Base-by-base conservation (phyloP, 108 stramenopile genomes). In the Schizochytrium sp. region DNA sequence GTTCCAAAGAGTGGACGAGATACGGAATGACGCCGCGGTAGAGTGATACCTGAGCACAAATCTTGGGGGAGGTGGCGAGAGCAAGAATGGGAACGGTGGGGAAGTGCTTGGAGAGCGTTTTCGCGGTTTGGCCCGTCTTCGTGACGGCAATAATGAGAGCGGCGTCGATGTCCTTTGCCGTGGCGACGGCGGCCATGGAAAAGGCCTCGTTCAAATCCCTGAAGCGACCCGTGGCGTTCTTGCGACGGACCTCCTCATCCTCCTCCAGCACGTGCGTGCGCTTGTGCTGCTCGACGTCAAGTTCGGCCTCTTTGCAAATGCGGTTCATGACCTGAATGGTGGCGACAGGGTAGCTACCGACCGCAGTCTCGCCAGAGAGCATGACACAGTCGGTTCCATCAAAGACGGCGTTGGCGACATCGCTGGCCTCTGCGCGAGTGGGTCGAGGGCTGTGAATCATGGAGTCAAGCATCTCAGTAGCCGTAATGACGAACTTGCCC, bases 381-480 rank as follows among this genome's bases (percentile, higher is more conserved):
- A 97, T 97, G 87, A 96, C 95, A 60, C 89, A 90, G 89, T 97
- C 97, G 23, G 96, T 95, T 41, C 97, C 97, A 90, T 97, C 96
- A 23, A 96, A 94, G 43, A 97, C 96, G 25, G 99, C 98, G 90
- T 99, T 99, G 87, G 99, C 99, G 57, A 99, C 98, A 90, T 99
- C 99, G 51, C 97, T 95, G 92, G 97, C 98, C 91, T 99, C 99
- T 5, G 99, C 99, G 89, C 99, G 97, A 18, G 99, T 99, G 12
- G 99, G 99, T 72, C 99, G 96, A 60, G 99, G 99, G 90, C 99
- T 99, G 71, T 45, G 94, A 89, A 98, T 97, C 99, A 99, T 99
- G 58, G 94, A 93, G 87, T 98, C 98, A 18, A 98, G 92, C 98
- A 98, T 98, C 90, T 98, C 97, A 5, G 97, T 97, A 12, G 98